Evolutionary conservation across 2,329 filamentous ascomycete species (phyloP), one percentile per base, ranked within the genome.

Genomic region (Nemania sp.): DNA sequence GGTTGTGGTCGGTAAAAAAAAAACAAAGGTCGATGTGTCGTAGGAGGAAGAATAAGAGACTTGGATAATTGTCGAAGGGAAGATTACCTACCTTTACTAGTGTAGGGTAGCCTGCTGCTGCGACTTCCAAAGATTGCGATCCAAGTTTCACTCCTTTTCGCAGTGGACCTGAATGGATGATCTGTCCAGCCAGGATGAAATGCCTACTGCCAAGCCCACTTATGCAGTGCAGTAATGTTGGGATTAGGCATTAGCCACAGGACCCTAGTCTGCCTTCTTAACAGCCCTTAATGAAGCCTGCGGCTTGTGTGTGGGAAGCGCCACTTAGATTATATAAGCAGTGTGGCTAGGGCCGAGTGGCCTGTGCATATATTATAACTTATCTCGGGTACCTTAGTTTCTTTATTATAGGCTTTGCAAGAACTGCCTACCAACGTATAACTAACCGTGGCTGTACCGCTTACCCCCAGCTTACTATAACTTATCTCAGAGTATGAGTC

Each of bases 111-210:
- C 56, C 62, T 58, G 56, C 62, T 58, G 56, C 47, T 35, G 66
- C 62, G 43, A 54, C 63, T 54, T 61, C 52, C 32, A 52, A 52
- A 60, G 64, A 62, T 66, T 67, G 59, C 64, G 67, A 71, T 61
- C 29, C 18, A 49, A 54, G 43, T 53, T 64, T 62, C 66, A 54
- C 67, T 70, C 69, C 69, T 71, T 69, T 67, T 65, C 26, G 45
- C 53, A 26, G 32, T 27, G 51, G 35, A 41, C 45, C 38, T 45
- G 26, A 47, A 57, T 64, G 64, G 58, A 63, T 59, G 67, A 70
- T 70, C 68, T 73, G 67, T 64, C 65, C 69, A 63, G 67, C 64
- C 65, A 68, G 64, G 67, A 60, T 62, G 27, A 49, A 45, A 43
- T 35, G 47, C 59, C 52, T 26, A 26, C n/a, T 27, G 4, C 18